Evolutionary conservation across 257 asterid genomes (phyloP).

Genomic region (Solanum piurae): DNA sequence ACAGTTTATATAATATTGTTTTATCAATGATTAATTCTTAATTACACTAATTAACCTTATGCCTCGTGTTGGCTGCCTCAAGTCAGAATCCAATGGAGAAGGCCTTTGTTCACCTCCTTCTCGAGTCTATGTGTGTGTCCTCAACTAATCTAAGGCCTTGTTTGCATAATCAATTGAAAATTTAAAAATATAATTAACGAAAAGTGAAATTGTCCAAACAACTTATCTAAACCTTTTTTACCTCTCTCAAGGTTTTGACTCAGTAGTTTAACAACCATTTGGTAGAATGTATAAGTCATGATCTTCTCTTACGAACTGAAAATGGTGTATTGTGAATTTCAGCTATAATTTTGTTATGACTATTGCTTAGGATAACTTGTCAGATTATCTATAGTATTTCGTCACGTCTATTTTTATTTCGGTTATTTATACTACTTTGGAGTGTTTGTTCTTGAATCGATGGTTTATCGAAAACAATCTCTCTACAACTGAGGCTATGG

Average conservation of each 20-base stretch:
- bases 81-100: conserved; percentile 27
- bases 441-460: background rate
- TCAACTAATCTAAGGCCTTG: background rate
- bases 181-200: background rate
- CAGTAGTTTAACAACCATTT: background rate
- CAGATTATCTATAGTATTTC: too few relatives aligned
- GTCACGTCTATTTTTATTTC: too few relatives aligned
- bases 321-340: too few relatives aligned
- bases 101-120: background rate
- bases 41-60: conserved; percentile 3
- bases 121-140: background rate
- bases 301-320: too few relatives aligned
- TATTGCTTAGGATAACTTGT: background rate
- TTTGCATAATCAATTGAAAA: background rate
- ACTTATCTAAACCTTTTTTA: background rate
- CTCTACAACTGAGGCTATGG: fast-evolving
- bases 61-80: conserved; percentile 16
- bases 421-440: too few relatives aligned
- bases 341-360: background rate
- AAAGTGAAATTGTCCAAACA: background rate
- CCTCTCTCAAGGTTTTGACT: background rate
- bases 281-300: background rate
- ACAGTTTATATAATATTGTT: conserved; percentile 1
- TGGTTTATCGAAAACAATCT: too few relatives aligned
- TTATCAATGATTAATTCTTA: conserved; percentile 23